Percentiles rank a stretch among this genome's conserved stretches.
phyloP scores from a whole-genome alignment of 176 grass and related monocot species.

The Avena sativa region DNA sequence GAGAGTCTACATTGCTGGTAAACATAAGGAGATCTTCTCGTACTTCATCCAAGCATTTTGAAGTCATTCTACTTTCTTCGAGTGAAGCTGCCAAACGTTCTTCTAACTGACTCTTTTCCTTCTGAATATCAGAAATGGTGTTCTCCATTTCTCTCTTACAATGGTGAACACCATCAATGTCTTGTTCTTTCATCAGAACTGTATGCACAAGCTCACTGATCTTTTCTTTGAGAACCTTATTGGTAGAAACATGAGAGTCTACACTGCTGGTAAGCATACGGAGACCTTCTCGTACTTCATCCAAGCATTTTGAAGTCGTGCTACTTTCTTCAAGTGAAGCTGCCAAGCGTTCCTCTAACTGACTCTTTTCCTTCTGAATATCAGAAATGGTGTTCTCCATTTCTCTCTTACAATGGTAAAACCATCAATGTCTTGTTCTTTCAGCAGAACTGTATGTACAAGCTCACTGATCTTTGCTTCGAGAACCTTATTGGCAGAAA shows the following conservation, averaged over 20 bases:
- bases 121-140: conserved; percentile 18
- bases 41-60: conserved; percentile 17
- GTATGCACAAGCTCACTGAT: conserved; percentile 14
- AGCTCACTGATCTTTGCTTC: too few species aligned
- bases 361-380: conserved; percentile 21
- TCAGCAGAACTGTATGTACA: neutral
- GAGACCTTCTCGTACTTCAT: neutral
- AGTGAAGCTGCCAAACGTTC: conserved; percentile 27
- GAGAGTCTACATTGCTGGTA: conserved; percentile 29
- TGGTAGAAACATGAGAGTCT: conserved; percentile 11
- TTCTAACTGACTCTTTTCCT: conserved; percentile 24
- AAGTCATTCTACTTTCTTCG: conserved; percentile 21
- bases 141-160: conserved; percentile 22
- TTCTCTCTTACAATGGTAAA: neutral
- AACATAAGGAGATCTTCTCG: neutral
- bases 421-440: conserved; percentile 24
- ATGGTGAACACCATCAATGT: neutral
- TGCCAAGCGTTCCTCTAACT: conserved; percentile 24
- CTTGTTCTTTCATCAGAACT: conserved; percentile 28
- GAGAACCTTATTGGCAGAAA: too few species aligned
- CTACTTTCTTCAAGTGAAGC: neutral
- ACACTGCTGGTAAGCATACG: conserved; percentile 1
- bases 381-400: conserved; percentile 17
- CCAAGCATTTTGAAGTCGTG: conserved; percentile 1
- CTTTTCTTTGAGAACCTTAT: conserved; percentile 20